Conservation (phyloP, 2,329 filamentous ascomycete genomes). For the Colletotrichum sp. region DNA sequence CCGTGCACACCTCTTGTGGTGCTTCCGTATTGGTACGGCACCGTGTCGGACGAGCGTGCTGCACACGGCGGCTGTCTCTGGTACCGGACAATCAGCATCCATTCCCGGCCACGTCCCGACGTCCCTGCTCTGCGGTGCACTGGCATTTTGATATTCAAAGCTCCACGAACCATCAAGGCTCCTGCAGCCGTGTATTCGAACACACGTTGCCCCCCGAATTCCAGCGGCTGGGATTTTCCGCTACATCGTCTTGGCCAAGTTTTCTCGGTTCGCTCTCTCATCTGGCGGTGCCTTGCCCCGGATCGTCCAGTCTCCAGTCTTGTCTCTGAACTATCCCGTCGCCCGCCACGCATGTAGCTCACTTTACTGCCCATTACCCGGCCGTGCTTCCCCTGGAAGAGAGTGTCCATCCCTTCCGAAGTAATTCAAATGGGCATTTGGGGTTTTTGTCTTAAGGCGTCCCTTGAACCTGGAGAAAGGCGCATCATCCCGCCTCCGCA, state of each 20-base stretch:
- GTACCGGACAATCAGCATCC: neutral
- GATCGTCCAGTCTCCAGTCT: neutral
- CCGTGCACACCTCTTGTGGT: neutral
- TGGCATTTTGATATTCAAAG: neutral
- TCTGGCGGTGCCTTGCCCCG: neutral
- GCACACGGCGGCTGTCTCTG: neutral
- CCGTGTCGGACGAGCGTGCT: neutral
- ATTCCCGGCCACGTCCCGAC: neutral
- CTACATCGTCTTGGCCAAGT: neutral
- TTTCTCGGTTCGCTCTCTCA: neutral
- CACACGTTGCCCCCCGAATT: neutral
- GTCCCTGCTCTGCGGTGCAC: neutral
- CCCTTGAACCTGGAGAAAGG: neutral
- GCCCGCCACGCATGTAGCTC: neutral
- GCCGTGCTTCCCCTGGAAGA: neutral
- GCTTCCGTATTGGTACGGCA: neutral
- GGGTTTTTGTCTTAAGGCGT: neutral
- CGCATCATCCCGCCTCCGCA: slow-evolving; percentile 1
- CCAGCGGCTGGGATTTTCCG: neutral
- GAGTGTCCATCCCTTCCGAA: neutral
- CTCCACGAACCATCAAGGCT: neutral
- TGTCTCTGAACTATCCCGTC: neutral
- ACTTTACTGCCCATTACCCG: neutral
- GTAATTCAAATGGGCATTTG: neutral
- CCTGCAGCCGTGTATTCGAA: neutral